Evolutionary conservation across 768 basidiomycete species (phyloP).

Genomic region (Tricholomella constricta): DNA sequence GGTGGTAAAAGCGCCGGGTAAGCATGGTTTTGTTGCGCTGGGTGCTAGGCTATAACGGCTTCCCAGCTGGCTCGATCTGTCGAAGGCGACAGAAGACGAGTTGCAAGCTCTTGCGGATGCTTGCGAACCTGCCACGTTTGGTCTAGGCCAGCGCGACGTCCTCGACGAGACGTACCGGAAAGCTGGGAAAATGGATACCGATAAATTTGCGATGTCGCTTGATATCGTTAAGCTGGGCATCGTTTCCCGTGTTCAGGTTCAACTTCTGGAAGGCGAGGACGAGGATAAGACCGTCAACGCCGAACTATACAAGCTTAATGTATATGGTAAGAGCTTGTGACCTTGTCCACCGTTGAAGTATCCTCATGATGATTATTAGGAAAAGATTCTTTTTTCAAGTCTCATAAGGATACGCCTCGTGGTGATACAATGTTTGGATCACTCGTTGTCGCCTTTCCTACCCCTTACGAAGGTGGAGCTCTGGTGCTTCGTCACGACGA

Average conservation of each 20-base stretch:
- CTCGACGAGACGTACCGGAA: conserved; percentile 48
- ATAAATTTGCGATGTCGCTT: conserved; percentile 36
- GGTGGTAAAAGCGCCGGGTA: too few species aligned
- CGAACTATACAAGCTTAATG: conserved; percentile 39
- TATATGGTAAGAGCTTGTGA: conserved; percentile 32
- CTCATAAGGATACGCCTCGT: conserved; percentile 51
- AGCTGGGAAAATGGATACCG: conserved; percentile 43
- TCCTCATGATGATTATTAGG: conserved; percentile 23
- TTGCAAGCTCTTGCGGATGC: conserved; percentile 30
- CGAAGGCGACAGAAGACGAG: conserved; percentile 5
- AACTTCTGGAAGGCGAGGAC: conserved; percentile 21
- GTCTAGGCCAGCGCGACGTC: conserved; percentile 39
- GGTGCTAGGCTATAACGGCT: too few species aligned
- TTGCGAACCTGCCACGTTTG: conserved; percentile 42
- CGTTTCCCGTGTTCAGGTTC: background rate
- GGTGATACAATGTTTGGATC: conserved; percentile 50
- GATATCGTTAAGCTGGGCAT: conserved; percentile 15
- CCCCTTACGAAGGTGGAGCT: conserved; percentile 42
- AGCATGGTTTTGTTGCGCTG: too few species aligned
- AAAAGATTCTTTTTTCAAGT: conserved; percentile 48
- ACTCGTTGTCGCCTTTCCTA: conserved; percentile 52
- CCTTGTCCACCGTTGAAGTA: too few species aligned
- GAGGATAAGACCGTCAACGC: conserved; percentile 15
- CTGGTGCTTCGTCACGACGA: conserved; percentile 36
- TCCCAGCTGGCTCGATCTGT: conserved; percentile 10